A percentile compares a stretch with the other conserved stretches of the same genome.
Evolutionary conservation across 176 grass and related monocot genomes (phyloP).

Genomic region (Carex kokanica): DNA sequence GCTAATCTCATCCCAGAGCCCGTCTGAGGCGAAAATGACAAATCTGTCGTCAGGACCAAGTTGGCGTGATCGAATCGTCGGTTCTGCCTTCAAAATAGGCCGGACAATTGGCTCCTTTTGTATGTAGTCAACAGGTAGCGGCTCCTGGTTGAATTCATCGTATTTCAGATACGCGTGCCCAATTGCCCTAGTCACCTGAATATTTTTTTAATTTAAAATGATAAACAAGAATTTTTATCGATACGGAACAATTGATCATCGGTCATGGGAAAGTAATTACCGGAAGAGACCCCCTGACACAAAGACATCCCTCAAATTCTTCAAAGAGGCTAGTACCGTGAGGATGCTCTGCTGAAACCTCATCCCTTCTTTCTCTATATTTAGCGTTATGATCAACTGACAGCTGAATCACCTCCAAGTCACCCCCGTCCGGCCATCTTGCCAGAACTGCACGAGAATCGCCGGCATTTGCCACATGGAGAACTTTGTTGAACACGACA

Average conservation of each 20-base stretch:
- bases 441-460: slow-evolving; percentile 47
- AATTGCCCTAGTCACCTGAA: slow-evolving; percentile 51
- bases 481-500: slow-evolving; percentile 21
- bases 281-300: slow-evolving; percentile 33
- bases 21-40: slow-evolving; percentile 59
- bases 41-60: slow-evolving; percentile 44
- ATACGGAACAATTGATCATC: not conserved
- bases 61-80: slow-evolving; percentile 29
- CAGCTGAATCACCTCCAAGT: slow-evolving; percentile 8
- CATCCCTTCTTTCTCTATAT: not conserved
- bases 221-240: not conserved
- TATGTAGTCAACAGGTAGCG: slow-evolving; percentile 33
- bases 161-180: slow-evolving; percentile 52
- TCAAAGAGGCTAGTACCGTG: too few relatives aligned
- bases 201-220: not conserved
- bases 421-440: not conserved
- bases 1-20: slow-evolving; percentile 46
- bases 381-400: slow-evolving; percentile 39
- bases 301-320: too few relatives aligned
- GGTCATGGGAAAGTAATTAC: not conserved
- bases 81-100: slow-evolving; percentile 47
- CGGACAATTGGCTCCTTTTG: slow-evolving; percentile 36
- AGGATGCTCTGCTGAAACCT: slow-evolving; percentile 30
- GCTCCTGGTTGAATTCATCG: slow-evolving; percentile 42
- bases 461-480: slow-evolving; percentile 42